phyloP scores from a whole-genome alignment of 225 moss, liverwort and hornwort genomes.

The Lunularia cruciata region DNA sequence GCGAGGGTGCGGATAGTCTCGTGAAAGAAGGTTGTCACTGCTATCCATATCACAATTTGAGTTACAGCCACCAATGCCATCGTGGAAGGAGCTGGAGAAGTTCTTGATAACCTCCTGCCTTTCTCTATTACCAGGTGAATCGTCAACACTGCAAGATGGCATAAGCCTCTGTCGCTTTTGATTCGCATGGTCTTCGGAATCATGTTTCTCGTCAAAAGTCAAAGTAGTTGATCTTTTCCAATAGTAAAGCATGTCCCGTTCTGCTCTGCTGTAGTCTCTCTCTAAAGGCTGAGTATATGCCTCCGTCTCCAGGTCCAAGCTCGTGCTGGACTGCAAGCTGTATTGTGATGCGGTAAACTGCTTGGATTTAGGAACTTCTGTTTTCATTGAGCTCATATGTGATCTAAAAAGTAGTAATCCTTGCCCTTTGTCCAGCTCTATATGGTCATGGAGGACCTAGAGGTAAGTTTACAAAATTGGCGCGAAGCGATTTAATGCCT shows the following conservation, averaged over 20 bases:
- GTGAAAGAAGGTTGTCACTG: conserved; percentile 55
- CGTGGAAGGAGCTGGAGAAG: conserved; percentile 46
- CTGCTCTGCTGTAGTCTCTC: background rate
- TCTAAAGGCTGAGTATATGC: conserved; percentile 1
- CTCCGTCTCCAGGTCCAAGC: conserved; percentile 18
- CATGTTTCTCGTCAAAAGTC: conserved; percentile 8
- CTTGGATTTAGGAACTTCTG: conserved; percentile 3
- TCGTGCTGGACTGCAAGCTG: conserved; percentile 18
- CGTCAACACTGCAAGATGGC: conserved; percentile 12
- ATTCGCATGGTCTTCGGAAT: conserved; percentile 22
- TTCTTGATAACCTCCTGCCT: conserved; percentile 14
- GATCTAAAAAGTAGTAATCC: no score
- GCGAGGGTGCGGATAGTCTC: conserved; percentile 88
- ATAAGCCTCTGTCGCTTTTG: conserved; percentile 41
- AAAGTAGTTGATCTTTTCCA: conserved; percentile 29
- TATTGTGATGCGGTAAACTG: conserved; percentile 2
- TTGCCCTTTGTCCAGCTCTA: no score
- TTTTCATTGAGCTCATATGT: conserved; percentile 14
- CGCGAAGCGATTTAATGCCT: no score
- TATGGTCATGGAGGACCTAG: no score
- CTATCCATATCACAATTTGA: conserved; percentile 45
- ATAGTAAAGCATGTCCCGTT: conserved; percentile 19
- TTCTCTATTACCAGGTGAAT: conserved; percentile 12
- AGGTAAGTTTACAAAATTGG: no score
- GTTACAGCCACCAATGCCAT: conserved; percentile 48